Percentiles rank a stretch among this genome's conserved stretches.
phyloP scores from a whole-genome alignment of 345 rosid species.

The Eucalyptus decipiens region DNA sequence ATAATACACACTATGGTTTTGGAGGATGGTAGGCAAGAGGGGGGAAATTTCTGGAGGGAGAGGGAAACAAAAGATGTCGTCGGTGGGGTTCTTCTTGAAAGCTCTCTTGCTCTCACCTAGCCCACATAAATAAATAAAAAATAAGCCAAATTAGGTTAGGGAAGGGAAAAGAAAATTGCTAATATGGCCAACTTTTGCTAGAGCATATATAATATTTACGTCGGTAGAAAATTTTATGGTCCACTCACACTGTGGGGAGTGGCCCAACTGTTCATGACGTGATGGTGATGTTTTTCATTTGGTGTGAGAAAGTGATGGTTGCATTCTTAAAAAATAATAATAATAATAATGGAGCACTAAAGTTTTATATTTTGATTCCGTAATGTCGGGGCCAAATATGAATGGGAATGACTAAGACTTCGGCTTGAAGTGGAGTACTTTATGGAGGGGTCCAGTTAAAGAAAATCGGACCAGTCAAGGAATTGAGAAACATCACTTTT shows the following conservation, averaged over 20 bases:
- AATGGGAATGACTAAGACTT: not conserved
- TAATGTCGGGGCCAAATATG: not conserved
- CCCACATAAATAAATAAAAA: not conserved
- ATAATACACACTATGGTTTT: not conserved
- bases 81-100: constrained; percentile 28
- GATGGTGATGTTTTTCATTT: not conserved
- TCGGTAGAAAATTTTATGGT: not conserved
- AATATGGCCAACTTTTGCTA: not conserved
- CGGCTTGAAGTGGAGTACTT: not conserved
- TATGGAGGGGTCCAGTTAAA: not conserved
- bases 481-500: not conserved
- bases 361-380: not conserved
- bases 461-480: not conserved
- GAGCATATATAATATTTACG: not conserved
- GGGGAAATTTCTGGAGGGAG: not conserved
- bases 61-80: not conserved
- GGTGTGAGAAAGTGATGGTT: not conserved
- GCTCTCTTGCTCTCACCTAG: not conserved
- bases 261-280: constrained; percentile 1
- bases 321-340: not conserved
- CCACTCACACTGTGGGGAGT: not conserved
- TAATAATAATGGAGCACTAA: not conserved
- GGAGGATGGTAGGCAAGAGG: not conserved
- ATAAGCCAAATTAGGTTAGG: not conserved
- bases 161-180: not conserved